Evolutionary conservation across 202 grass and related monocot species (phyloP).

Genomic region (Elaeis oleifera): DNA sequence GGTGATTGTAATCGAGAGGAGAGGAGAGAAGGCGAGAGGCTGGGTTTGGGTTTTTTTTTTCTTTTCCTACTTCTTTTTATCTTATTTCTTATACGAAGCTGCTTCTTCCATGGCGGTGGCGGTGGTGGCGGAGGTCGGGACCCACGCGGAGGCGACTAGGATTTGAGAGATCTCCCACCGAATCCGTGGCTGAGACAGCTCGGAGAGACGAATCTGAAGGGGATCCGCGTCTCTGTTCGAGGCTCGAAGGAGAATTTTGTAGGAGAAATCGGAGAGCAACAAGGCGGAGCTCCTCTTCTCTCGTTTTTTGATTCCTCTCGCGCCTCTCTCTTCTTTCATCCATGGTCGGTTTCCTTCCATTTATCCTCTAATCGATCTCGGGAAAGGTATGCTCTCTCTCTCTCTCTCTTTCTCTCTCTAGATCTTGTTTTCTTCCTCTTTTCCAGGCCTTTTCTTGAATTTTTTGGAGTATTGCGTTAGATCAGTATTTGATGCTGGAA

Average conservation of each 20-base stretch:
- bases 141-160: not conserved
- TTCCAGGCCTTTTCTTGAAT: slow-evolving; percentile 5
- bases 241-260: no score
- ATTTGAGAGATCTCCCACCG: not conserved
- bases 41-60: slow-evolving; percentile 16
- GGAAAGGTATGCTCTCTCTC: slow-evolving; percentile 20
- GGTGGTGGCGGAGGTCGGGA: not conserved
- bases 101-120: not conserved
- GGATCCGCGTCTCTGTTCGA: no score
- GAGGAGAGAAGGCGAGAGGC: slow-evolving; percentile 8
- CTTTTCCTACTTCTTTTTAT: slow-evolving; percentile 8
- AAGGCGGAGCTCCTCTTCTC: not conserved
- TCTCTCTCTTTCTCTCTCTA: not conserved
- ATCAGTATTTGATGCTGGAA: slow-evolving; percentile 2
- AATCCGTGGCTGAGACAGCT: no score
- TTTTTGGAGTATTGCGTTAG: not conserved
- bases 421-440: slow-evolving; percentile 9
- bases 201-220: no score
- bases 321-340: not conserved
- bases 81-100: not conserved
- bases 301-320: not conserved
- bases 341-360: slow-evolving; percentile 22
- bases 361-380: slow-evolving; percentile 31
- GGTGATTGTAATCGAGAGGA: slow-evolving; percentile 28
- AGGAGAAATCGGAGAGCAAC: not conserved